Base-by-base conservation (phyloP, 371 early-diverging fungal genomes). In the Antonospora locustae region DNA sequence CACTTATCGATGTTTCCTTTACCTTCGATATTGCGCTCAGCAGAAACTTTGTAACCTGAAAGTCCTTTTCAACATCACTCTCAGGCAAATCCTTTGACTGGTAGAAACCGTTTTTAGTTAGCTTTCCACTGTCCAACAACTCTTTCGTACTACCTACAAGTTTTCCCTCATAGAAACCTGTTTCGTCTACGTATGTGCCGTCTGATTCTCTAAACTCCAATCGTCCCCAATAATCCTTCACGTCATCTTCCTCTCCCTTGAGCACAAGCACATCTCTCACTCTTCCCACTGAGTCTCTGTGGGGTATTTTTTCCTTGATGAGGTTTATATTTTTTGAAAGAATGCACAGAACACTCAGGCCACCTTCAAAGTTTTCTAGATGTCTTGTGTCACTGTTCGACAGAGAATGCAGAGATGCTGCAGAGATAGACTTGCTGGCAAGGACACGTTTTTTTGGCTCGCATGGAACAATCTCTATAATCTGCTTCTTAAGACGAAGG, bases 141-240 rank as follows among this genome's bases (percentile, higher is more conserved):
- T 70, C 58, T 5, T 54, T 50, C 20, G 51, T 46, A 6, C 27
- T 20, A 6, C 20, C 48, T 22, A 58, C 50, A 9, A 22, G 22
- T 11, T 36, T 22, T 14, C 68, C 70, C 16, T 61, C 36, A 50
- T 67, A 70, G 34, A 50, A 57, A 32, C 65, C 65, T 3, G 55
- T 54, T 24, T 46, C 43, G 32, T 70, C 70, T 2, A 56, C 32
- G 28, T 53, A 56, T 12, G 14, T 53, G 11, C 54, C 65, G 5
- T 30, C 49, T 25, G 50, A 37, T 23, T 45, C 45, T 16, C 5
- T 39, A 41, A 70, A 70, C 29, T 58, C 19, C 19, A 70, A 23
- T 24, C 38, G 50, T 23, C 64, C 60, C 68, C 68, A 70, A 47
- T 63, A 70, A 29, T 70, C 70, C 2, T 32, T 50, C 22, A 45